Evolutionary conservation across 1,284 basidiomycete genomes (phyloP), one percentile per base, ranked within the genome.

Genomic region (Malassezia arunalokei): DNA sequence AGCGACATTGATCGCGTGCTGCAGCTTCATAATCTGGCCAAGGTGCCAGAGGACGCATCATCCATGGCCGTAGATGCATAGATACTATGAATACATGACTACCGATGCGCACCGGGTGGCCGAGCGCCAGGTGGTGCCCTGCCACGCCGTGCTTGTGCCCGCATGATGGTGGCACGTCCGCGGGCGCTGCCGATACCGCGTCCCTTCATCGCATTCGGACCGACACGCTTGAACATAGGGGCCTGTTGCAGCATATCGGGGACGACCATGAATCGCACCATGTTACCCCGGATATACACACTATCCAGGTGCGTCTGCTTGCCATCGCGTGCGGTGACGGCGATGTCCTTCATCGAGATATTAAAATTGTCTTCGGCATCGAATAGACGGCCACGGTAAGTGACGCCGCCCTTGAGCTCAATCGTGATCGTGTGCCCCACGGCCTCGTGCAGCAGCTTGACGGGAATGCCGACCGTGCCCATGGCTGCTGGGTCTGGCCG

Each of bases 171-270:
- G 32, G 89, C 89, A 74, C 89, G 83, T 74, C 88, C 88, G 81
- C 88, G 85, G 51, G 89, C 89, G 67, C 90, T 94, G 73, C 94
- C 94, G 73, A 99, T 98, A 83, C 94, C 94, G 63, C 92, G 81
- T 68, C 94, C 94, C 68, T 87, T 86, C 90, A 98, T 95, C 37
- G 90, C 91, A 73, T 96, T 95, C 14, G 91, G 89, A 43, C 92
- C 91, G 46, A 95, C 87, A 62, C 92, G 85, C 78, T 98, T 98
- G 78, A 98, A 92, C 94, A 99, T 99, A 17, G 94, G 94, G 27
- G 94, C 94, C 74, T 98, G 95, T 73, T 95, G 87, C 63, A 99
- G 79, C 85, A 99, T 95, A 76, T 98, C 94, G 44, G 94, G 94
- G 27, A 99, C 94, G 73, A 98, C 95, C 78, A 96, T 92, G 79